Conservation (phyloP, 257 asterid species). For the Nicotiana undulata region DNA sequence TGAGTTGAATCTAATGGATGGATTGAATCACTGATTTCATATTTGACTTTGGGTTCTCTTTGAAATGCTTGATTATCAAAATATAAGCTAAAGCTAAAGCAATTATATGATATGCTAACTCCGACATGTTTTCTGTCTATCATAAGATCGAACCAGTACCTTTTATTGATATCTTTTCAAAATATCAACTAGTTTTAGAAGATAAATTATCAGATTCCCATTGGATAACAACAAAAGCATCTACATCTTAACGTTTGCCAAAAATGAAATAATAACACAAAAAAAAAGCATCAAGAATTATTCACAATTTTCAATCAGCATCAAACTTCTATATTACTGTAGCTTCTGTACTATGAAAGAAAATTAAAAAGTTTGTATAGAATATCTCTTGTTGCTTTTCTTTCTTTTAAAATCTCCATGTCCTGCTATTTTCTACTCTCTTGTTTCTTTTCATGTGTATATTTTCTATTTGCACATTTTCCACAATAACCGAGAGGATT, state of each 20-base stretch:
- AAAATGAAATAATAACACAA: not conserved
- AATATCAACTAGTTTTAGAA: not conserved
- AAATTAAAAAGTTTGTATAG: not conserved
- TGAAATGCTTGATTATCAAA: not conserved
- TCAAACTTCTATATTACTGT: not conserved
- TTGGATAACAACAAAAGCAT: not conserved
- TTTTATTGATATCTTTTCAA: not conserved
- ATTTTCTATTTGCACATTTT: not conserved
- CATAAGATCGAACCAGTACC: not conserved
- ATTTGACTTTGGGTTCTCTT: not conserved
- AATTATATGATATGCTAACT: not conserved
- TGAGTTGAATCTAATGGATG: no score
- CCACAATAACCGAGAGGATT: not conserved
- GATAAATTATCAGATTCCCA: not conserved
- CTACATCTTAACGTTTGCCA: not conserved
- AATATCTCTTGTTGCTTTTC: not conserved
- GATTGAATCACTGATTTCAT: no score
- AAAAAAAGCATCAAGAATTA: not conserved
- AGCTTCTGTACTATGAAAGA: not conserved
- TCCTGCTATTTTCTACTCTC: not conserved
- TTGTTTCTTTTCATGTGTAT: not conserved
- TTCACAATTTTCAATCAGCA: not conserved
- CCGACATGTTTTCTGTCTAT: not conserved
- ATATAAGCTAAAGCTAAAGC: not conserved
- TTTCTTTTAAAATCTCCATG: not conserved